Evolutionary conservation across 2,329 filamentous ascomycete species (phyloP).

Genomic region (Teratosphaeria pseudoeucalypti): DNA sequence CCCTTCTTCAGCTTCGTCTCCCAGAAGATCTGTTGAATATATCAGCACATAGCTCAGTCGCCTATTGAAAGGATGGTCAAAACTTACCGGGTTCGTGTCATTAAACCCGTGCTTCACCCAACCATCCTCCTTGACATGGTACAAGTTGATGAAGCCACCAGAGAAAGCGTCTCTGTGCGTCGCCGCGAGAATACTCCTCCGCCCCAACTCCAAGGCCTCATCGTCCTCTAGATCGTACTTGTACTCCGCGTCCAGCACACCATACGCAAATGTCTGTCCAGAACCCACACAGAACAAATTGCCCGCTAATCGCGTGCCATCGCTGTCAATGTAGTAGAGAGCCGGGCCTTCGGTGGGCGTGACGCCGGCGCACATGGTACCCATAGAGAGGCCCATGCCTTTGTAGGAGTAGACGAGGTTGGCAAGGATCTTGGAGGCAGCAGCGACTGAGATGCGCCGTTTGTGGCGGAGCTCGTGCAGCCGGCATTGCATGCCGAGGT

Average conservation of each 20-base stretch:
- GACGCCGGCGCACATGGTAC: constrained; percentile 97
- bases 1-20: constrained; percentile 97
- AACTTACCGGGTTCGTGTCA: constrained; percentile 69
- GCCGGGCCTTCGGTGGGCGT: constrained; percentile 91
- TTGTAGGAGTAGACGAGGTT: constrained; percentile 99
- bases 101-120: constrained; percentile 99
- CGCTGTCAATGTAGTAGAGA: constrained; percentile 97
- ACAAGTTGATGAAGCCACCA: constrained; percentile 95
- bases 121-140: constrained; percentile 97
- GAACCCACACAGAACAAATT: constrained; percentile 98
- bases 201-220: constrained; percentile 82
- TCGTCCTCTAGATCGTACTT: constrained; percentile 76
- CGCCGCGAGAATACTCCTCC: constrained; percentile 85
- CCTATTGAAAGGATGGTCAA: background rate
- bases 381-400: constrained; percentile 97
- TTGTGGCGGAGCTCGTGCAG: constrained; percentile 99
- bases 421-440: constrained; percentile 94
- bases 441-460: constrained; percentile 93
- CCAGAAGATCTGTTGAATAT: constrained; percentile 66
- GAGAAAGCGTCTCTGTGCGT: constrained; percentile 98
- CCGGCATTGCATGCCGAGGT: constrained; percentile 97
- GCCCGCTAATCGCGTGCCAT: constrained; percentile 82
- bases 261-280: constrained; percentile 97
- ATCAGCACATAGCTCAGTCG: background rate
- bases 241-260: constrained; percentile 94